These are phyloP conservation scores for Cucurbita pepo DNA, from an alignment of 306 rosid species.

Conservation along the genomic window DNA sequence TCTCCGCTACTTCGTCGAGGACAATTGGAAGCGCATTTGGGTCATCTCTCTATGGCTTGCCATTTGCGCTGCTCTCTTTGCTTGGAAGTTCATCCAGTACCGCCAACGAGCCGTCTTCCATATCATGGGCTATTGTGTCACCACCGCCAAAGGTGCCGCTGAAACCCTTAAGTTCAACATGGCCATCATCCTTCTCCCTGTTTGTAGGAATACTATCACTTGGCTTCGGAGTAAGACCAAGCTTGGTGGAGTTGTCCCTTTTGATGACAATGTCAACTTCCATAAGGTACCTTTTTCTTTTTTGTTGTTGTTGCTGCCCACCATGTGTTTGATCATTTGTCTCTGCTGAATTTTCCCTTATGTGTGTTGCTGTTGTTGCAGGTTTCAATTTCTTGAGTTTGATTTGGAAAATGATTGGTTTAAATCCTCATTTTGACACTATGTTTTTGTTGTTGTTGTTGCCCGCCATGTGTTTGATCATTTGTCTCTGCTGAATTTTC, in stretches of 20 bases:
- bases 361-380: neutral
- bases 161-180: constrained; percentile 83
- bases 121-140: constrained; percentile 78
- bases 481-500: neutral
- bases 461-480: neutral
- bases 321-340: neutral
- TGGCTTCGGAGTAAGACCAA: constrained; percentile 68
- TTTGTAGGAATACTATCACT: constrained; percentile 76
- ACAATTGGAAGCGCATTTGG: constrained; percentile 78
- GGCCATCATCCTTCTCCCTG: constrained; percentile 74
- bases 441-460: neutral
- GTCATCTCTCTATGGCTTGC: constrained; percentile 43
- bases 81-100: constrained; percentile 77
- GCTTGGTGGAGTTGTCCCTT: constrained; percentile 49
- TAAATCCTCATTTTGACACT: neutral
- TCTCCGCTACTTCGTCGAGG: constrained; percentile 45
- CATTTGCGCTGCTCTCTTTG: constrained; percentile 48
- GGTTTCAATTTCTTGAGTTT: neutral
- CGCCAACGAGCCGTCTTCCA: constrained; percentile 45
- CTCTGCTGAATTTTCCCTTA: neutral
- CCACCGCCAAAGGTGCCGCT: constrained; percentile 70
- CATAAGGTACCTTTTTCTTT: constrained; percentile 36
- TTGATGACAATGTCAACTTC: constrained; percentile 79
- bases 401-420: neutral
- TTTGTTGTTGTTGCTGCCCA: no score